phyloP scores from a whole-genome alignment of 1,284 basidiomycete species.

The Microbotryum scabiosae region DNA sequence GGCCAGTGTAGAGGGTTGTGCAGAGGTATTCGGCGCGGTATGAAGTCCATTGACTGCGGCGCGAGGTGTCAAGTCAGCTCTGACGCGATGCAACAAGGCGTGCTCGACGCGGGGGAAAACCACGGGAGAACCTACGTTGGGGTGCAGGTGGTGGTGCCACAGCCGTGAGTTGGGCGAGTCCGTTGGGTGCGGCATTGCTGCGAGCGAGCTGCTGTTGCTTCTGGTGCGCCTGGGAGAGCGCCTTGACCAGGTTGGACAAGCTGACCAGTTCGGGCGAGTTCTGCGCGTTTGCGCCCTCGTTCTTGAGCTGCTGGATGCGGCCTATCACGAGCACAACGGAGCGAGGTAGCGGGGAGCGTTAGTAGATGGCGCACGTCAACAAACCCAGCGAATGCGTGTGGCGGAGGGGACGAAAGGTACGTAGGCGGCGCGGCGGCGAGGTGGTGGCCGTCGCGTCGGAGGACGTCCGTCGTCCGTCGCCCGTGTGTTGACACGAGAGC shows the following conservation, averaged over 20 bases:
- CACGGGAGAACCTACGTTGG: too few relatives aligned
- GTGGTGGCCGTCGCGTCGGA: background rate
- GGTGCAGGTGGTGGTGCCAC: background rate
- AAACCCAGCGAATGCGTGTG: background rate
- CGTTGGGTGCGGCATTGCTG: constrained; percentile 24
- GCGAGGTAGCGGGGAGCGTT: background rate
- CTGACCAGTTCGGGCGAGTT: constrained; percentile 39
- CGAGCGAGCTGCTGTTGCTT: constrained; percentile 36
- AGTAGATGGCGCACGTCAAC: background rate
- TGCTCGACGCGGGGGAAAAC: too few relatives aligned
- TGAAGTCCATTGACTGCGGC: background rate
- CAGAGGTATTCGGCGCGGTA: background rate
- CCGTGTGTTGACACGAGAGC: background rate
- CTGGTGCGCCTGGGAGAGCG: constrained; percentile 30
- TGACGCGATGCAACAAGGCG: background rate
- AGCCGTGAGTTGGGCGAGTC: constrained; percentile 16
- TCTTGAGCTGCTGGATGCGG: constrained; percentile 41
- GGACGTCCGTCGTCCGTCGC: background rate
- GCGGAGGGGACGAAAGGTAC: background rate
- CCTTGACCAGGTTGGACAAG: constrained; percentile 39
- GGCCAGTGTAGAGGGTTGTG: background rate
- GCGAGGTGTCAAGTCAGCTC: background rate
- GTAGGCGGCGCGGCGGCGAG: background rate
- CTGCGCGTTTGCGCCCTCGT: constrained; percentile 39
- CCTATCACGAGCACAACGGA: constrained; percentile 1